Percentiles rank a stretch among this genome's conserved stretches.
Conservation (phyloP, 2,329 filamentous ascomycete species). For the Coniochaeta ligniaria region DNA sequence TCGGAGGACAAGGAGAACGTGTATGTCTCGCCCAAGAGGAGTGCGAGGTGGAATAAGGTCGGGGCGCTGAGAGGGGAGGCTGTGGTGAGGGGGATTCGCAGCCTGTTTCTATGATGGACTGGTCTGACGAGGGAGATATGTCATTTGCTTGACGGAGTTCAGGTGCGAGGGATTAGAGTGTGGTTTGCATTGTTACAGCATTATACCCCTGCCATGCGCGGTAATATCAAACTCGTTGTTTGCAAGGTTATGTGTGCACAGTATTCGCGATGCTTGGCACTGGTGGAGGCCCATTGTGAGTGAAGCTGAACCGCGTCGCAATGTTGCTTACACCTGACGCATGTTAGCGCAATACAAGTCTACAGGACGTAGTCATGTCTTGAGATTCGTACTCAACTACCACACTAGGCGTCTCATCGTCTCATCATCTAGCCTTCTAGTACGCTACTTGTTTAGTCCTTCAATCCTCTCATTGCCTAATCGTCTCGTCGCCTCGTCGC, state of each 20-base stretch:
- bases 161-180: not conserved
- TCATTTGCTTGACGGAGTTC: not conserved
- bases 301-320: not conserved
- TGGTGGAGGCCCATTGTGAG: not conserved
- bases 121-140: not conserved
- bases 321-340: too few species aligned
- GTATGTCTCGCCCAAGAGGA: not conserved
- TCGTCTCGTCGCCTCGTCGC: too few species aligned
- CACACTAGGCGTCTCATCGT: too few species aligned
- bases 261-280: not conserved
- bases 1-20: not conserved
- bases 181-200: not conserved
- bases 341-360: too few species aligned
- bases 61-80: not conserved
- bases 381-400: too few species aligned
- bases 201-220: not conserved
- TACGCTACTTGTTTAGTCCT: too few species aligned
- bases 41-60: not conserved
- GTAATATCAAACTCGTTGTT: not conserved
- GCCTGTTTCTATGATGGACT: not conserved
- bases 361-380: too few species aligned
- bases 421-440: too few species aligned
- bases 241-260: not conserved
- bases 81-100: not conserved
- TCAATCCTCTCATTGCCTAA: too few species aligned